Base-by-base conservation (phyloP, 345 rosid genomes). In the Corchorus olitorius region DNA sequence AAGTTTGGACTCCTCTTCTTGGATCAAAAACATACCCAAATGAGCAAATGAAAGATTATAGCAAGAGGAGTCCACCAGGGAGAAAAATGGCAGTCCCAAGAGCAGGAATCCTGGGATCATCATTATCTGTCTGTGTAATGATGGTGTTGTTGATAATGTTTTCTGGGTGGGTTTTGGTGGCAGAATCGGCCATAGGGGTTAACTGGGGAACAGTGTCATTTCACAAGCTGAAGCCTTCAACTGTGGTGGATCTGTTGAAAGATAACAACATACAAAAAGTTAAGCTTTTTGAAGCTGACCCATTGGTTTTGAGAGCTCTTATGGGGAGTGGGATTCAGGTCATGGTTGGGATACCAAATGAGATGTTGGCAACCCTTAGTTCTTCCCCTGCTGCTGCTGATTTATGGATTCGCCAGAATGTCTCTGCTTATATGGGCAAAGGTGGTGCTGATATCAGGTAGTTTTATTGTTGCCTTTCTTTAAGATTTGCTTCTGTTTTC, bases 271-370 rank as follows among this genome's bases (percentile, higher is more conserved):
- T 96, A 45, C 77, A 72, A 60, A 94, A 87, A 76, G 98, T 92
- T 63, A 96, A 96, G 90, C 91, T 94, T 35, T 96, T 96, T 77
- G 98, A 90, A 61, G 83, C 98, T 0, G 90, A 97, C 80, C 92
- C 94, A 50, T 88, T 78, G 78, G 89, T 65, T 35, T 80, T 94
- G 27, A 65, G 55, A 68, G 89, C 95, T 72, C 77, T 97, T 34
- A 85, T 83, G 87, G 93, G 97, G 53, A 79, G 87, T 77, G 97
- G 99, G 74, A 96, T 90, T 86, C 84, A 93, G 83, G 94, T 96
- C 6, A 96, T 96, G 99, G 80, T 92, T 75, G 90, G 92, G 64
- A 89, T 96, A 45, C 97, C 97, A n/a, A 96, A 96, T 77, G 97
- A 93, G 53, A 75, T 87, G 88, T 80, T 96, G 83, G 66, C 88